phyloP scores from a whole-genome alignment of 2,329 filamentous ascomycete species.

The Claviceps purpurea region DNA sequence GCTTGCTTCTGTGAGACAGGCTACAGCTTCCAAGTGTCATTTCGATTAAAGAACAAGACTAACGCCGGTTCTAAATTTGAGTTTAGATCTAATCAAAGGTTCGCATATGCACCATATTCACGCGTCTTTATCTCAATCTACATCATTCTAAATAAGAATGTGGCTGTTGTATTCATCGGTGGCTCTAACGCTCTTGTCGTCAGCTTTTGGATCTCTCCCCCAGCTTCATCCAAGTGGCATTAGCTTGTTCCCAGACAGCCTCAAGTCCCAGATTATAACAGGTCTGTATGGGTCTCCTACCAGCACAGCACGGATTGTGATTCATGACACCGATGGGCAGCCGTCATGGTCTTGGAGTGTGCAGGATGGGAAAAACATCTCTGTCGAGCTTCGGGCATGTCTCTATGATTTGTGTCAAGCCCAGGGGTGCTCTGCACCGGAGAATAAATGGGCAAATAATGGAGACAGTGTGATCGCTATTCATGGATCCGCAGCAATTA shows the following conservation, averaged over 20 bases:
- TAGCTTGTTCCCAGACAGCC: not conserved
- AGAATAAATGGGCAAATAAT: not conserved
- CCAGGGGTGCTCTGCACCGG: not conserved
- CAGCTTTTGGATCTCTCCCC: not conserved
- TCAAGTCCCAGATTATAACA: not conserved
- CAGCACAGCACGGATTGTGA: not conserved
- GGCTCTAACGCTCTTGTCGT: not conserved
- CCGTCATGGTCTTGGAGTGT: slow-evolving; percentile 2
- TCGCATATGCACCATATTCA: no score
- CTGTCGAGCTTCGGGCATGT: not conserved
- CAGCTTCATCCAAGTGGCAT: no score
- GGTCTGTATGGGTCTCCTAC: not conserved
- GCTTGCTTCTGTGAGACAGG: no score
- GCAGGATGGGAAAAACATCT: not conserved
- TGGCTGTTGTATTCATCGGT: not conserved
- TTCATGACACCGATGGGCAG: not conserved
- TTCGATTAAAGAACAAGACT: no score
- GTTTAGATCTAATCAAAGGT: no score
- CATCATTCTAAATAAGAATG: no score
- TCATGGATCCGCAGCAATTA: not conserved
- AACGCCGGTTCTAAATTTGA: no score
- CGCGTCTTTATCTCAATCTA: no score
- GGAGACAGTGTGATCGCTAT: not conserved
- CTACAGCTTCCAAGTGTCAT: no score
- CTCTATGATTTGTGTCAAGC: not conserved